Percentiles rank a stretch among this genome's conserved stretches.
These are phyloP conservation scores for Peronosclerospora sorghi DNA, from an alignment of 352 stramenopile species.

Conservation along the genomic window DNA sequence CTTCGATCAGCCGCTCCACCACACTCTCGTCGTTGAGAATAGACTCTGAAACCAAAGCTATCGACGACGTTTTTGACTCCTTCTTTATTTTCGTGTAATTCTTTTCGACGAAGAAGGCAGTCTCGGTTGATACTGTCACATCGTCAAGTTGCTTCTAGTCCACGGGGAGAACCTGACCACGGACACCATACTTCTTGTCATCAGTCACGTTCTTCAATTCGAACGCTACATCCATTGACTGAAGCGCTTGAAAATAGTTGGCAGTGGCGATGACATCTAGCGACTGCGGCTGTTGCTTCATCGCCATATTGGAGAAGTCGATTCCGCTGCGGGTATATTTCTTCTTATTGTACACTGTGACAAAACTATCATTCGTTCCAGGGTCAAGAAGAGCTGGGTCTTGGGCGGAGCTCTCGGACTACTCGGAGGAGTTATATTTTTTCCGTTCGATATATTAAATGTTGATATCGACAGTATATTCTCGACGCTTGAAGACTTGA, in stretches of 20 bases:
- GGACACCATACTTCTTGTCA: neutral
- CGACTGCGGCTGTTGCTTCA: neutral
- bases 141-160: neutral
- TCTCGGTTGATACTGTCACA: neutral
- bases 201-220: neutral
- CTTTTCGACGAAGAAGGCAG: neutral
- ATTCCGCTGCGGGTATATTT: neutral
- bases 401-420: neutral
- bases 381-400: neutral
- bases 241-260: neutral
- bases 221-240: neutral
- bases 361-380: neutral
- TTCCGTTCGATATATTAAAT: neutral
- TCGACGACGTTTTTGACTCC: too few relatives aligned
- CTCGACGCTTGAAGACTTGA: neutral
- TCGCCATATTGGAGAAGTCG: too few relatives aligned
- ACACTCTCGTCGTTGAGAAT: too few relatives aligned
- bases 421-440: neutral
- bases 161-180: neutral
- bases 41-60: too few relatives aligned
- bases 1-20: too few relatives aligned
- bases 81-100: too few relatives aligned
- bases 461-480: neutral
- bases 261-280: neutral
- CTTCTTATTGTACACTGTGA: neutral